Evolutionary conservation across 208 protist genomes (phyloP).

Genomic region (Herpetomonas muscarum): DNA sequence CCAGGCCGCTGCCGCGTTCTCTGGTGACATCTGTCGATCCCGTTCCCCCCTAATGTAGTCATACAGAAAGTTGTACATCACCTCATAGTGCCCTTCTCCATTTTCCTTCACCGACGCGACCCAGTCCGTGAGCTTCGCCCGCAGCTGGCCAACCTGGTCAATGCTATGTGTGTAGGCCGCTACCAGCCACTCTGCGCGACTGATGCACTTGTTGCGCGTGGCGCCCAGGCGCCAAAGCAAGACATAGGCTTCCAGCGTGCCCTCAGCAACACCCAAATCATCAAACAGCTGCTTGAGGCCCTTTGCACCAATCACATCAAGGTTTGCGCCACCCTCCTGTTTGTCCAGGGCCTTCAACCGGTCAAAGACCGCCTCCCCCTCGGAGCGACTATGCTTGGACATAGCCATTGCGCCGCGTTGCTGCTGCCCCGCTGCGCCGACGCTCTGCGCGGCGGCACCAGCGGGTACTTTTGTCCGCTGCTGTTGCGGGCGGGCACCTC

Average conservation of each 20-base stretch:
- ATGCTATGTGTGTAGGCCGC: constrained; percentile 60
- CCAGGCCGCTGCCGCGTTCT: constrained; percentile 56
- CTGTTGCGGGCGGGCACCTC: too few species aligned
- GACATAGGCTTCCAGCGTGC: constrained; percentile 57
- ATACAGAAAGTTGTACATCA: constrained; percentile 84
- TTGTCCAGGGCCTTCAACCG: constrained; percentile 33
- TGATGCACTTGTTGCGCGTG: constrained; percentile 40
- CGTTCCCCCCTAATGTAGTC: constrained; percentile 84
- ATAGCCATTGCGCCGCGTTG: too few species aligned
- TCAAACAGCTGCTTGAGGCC: constrained; percentile 54
- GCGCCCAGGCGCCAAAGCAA: constrained; percentile 77
- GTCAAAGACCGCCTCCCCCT: constrained; percentile 69
- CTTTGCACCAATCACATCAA: constrained; percentile 42
- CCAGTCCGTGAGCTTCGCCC: constrained; percentile 39
- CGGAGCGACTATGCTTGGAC: constrained; percentile 15
- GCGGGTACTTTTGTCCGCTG: too few species aligned
- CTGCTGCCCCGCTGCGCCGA: too few species aligned
- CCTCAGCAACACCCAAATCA: constrained; percentile 36
- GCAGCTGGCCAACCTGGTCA: constrained; percentile 40
- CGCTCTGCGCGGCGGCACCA: too few species aligned
- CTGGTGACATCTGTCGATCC: constrained; percentile 47
- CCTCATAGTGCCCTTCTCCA: constrained; percentile 28
- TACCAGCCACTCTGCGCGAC: constrained; percentile 63
- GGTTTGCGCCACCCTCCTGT: constrained; percentile 25
- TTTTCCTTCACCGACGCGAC: constrained; percentile 37